These are phyloP conservation scores for Alternaria novae-zelandiae DNA, from an alignment of 2,329 filamentous ascomycete genomes.

Conservation along the genomic window DNA sequence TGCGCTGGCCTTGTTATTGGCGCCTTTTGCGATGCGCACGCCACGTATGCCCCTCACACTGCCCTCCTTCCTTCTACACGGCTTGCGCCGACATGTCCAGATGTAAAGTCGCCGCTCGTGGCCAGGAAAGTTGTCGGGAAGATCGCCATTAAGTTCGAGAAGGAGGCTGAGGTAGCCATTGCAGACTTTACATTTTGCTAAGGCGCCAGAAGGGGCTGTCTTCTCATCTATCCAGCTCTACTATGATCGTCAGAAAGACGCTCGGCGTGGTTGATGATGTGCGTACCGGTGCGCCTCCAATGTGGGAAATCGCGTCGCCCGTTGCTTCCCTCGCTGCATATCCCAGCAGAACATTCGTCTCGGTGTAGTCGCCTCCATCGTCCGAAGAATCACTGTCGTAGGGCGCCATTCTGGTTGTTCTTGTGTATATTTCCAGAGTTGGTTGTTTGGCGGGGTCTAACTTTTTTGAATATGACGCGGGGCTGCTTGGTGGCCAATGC, in stretches of 20 bases:
- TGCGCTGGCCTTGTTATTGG: conserved; percentile 24
- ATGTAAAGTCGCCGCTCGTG: conserved; percentile 90
- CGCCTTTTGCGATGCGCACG: conserved; percentile 60
- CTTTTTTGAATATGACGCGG: conserved; percentile 15
- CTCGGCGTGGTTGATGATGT: background rate
- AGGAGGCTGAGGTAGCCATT: conserved; percentile 82
- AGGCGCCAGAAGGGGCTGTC: conserved; percentile 72
- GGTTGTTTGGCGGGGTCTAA: conserved; percentile 12
- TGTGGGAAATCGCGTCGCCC: conserved; percentile 83
- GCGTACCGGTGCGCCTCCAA: conserved; percentile 86
- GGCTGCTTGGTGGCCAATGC: conserved; percentile 14
- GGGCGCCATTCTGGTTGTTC: conserved; percentile 63
- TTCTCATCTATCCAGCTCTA: conserved; percentile 81
- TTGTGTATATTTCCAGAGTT: background rate
- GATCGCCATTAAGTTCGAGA: conserved; percentile 87
- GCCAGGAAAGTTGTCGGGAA: conserved; percentile 83
- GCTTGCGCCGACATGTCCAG: conserved; percentile 77
- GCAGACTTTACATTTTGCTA: conserved; percentile 88
- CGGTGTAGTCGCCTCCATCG: conserved; percentile 70
- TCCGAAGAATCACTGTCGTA: conserved; percentile 89
- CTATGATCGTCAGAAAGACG: background rate
- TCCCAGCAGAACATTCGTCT: conserved; percentile 88
- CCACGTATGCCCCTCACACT: conserved; percentile 79
- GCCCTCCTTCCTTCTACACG: conserved; percentile 81
- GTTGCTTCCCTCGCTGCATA: conserved; percentile 82